phyloP scores from a whole-genome alignment of 176 grass and related monocot species.

The Oryza punctata region DNA sequence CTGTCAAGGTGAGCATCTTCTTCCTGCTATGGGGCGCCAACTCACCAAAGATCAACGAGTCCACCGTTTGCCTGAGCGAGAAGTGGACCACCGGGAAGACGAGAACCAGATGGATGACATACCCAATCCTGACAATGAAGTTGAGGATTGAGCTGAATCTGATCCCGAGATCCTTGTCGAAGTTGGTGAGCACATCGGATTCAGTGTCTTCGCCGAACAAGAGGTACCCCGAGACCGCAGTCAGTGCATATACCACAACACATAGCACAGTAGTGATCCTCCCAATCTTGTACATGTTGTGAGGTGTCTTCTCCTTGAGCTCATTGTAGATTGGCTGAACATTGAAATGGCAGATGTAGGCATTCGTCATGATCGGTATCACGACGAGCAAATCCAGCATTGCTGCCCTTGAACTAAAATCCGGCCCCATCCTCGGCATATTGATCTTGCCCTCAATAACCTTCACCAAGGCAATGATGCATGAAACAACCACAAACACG shows the following conservation, averaged over 20 bases:
- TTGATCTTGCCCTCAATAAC: slow-evolving; percentile 60
- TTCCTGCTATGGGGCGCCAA: slow-evolving; percentile 56
- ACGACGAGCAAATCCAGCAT: slow-evolving; percentile 86
- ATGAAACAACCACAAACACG: slow-evolving; percentile 78
- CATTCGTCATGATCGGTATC: slow-evolving; percentile 98
- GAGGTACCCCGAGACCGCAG: slow-evolving; percentile 85
- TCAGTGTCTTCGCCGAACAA: slow-evolving; percentile 83
- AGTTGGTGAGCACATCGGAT: slow-evolving; percentile 92
- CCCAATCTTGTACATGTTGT: slow-evolving; percentile 80
- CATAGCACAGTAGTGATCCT: slow-evolving; percentile 77
- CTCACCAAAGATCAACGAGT: slow-evolving; percentile 64
- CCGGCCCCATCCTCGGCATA: slow-evolving; percentile 73
- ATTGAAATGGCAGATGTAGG: slow-evolving; percentile 92
- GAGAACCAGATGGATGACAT: slow-evolving; percentile 85
- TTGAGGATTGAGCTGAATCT: slow-evolving; percentile 84
- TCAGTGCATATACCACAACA: slow-evolving; percentile 70
- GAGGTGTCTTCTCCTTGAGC: slow-evolving; percentile 78
- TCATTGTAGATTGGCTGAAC: slow-evolving; percentile 98
- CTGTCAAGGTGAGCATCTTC: slow-evolving; percentile 68
- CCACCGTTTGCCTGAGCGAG: slow-evolving; percentile 92
- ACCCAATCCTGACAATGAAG: slow-evolving; percentile 92
- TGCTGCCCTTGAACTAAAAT: slow-evolving; percentile 68
- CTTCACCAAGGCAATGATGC: slow-evolving; percentile 75
- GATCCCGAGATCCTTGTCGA: slow-evolving; percentile 93
- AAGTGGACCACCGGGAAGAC: slow-evolving; percentile 98